Conservation (phyloP, 2,329 filamentous ascomycete genomes). For the Hysterium pulicare region DNA sequence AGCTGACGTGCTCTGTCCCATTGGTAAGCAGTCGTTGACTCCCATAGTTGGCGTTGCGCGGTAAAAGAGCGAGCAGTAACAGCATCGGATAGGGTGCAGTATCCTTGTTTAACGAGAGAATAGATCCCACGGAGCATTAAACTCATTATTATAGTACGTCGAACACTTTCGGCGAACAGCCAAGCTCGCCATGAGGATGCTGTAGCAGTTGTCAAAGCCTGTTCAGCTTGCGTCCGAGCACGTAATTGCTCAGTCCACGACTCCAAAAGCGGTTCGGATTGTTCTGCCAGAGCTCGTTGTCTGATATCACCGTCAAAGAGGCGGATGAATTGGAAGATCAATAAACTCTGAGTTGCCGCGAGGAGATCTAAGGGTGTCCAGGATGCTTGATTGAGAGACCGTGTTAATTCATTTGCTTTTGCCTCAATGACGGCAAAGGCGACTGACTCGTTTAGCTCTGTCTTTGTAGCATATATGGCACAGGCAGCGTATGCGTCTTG, state of each 20-base stretch:
- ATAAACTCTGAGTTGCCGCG: conserved; percentile 16
- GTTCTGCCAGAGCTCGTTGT: conserved; percentile 19
- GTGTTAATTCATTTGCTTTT: conserved; percentile 12
- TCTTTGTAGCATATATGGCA: conserved; percentile 12
- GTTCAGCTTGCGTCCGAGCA: conserved; percentile 9
- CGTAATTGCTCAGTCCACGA: conserved; percentile 20
- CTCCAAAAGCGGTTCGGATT: conserved; percentile 17
- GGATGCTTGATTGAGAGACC: conserved; percentile 5
- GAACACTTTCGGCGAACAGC: conserved; percentile 30
- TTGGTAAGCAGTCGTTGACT: conserved; percentile 10
- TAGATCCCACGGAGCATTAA: conserved; percentile 30
- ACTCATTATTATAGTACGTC: conserved; percentile 31
- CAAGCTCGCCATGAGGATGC: conserved; percentile 24
- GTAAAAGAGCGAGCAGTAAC: conserved; percentile 15
- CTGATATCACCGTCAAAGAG: conserved; percentile 24
- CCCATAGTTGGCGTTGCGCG: conserved; percentile 16
- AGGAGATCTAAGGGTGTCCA: conserved; percentile 13
- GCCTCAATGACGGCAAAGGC: conserved; percentile 13
- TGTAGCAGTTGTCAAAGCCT: conserved; percentile 10
- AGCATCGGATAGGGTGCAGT: conserved; percentile 7
- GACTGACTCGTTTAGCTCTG: conserved; percentile 5
- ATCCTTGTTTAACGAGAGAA: conserved; percentile 19
- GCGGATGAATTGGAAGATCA: conserved; percentile 28
- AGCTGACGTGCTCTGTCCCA: conserved; percentile 11
- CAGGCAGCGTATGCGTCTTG: conserved; percentile 13